Base-by-base conservation (phyloP, 1,139 yeast genomes). In the Pneumocystis sp. region DNA sequence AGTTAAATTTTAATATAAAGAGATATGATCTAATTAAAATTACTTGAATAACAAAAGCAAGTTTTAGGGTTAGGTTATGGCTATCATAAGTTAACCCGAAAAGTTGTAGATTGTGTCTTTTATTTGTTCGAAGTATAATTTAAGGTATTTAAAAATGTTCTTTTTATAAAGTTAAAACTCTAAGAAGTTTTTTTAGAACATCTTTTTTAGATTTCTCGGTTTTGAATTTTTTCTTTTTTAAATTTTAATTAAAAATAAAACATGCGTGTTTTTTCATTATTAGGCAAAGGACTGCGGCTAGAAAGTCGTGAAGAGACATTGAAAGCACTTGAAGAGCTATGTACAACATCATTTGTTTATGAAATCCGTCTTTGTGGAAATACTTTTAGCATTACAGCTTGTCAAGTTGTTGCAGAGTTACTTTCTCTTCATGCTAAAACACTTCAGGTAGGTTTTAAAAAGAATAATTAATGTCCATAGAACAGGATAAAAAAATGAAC, bases 351-450 rank as follows among this genome's bases (percentile, higher is more conserved):
- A 8, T 71, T 74, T 66, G 76, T 89, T 68, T 81, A 80, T 64
- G 84, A 83, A 71, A 79, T 91, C 67, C 95, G 89, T 74, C 80
- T 93, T 66, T 86, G 91, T 25, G 98, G 98, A 70, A 93, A 93
- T 78, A 91, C 98, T 61, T 84, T 90, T 69, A 97, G 98, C 66
- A 85, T 90, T 67, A 96, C 85, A 63, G 96, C 97, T 6, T 87
- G 96, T 56, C 80, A 82, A 72, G 82, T 83, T 29, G 77, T 91
- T 65, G 89, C 95, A 63, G 79, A 81, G 65, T 81, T 83, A n/a
- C 76, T 89, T 64, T 37, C 40, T 37, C 40, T 37, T 37, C 40
- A 37, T 37, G 10, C 40, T 37, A 37, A 7, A 37, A 37, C 40
- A 37, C 40, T 37, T 37, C 15, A 37, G 40, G 40, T 37, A 37